Evolutionary conservation across 225 moss, liverwort and hornwort species (phyloP).

Genomic region (Neckera pumila): DNA sequence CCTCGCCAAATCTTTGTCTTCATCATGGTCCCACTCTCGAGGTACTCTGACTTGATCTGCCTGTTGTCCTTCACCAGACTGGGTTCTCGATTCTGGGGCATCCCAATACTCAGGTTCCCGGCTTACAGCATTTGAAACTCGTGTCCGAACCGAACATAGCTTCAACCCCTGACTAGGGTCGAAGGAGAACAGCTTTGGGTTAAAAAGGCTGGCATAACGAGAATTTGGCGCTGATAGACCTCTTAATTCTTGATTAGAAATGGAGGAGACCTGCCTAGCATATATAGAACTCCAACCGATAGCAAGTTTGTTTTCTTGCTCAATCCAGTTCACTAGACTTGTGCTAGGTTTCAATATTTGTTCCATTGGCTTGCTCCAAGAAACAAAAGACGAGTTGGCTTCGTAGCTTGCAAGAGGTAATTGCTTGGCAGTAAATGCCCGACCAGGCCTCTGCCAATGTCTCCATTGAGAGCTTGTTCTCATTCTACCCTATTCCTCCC

Average conservation of each 20-base stretch:
- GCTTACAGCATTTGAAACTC: conserved; percentile 6
- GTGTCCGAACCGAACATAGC: conserved; percentile 4
- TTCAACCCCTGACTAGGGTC: conserved; percentile 1
- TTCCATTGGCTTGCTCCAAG: background rate
- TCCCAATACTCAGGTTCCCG: conserved; percentile 26
- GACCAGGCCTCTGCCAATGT: conserved; percentile 17
- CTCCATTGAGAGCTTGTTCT: conserved; percentile 25
- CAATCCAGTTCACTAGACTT: background rate
- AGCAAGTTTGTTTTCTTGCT: background rate
- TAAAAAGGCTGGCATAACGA: background rate
- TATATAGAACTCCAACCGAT: background rate
- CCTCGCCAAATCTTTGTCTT: background rate
- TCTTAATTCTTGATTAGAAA: background rate
- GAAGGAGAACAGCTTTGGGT: background rate
- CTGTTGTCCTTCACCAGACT: background rate
- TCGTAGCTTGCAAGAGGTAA: background rate
- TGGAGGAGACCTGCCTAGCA: background rate
- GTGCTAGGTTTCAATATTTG: background rate
- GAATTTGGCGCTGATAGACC: background rate
- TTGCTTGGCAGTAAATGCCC: conserved; percentile 9
- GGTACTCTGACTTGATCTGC: background rate
- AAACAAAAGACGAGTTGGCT: background rate
- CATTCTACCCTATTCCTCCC: conserved; percentile 17
- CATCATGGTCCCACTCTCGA: background rate
- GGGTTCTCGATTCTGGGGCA: background rate